These are phyloP conservation scores for Chrysanthemum makinoi DNA, from an alignment of 129 eudicot genomes.

Conservation along the genomic window DNA sequence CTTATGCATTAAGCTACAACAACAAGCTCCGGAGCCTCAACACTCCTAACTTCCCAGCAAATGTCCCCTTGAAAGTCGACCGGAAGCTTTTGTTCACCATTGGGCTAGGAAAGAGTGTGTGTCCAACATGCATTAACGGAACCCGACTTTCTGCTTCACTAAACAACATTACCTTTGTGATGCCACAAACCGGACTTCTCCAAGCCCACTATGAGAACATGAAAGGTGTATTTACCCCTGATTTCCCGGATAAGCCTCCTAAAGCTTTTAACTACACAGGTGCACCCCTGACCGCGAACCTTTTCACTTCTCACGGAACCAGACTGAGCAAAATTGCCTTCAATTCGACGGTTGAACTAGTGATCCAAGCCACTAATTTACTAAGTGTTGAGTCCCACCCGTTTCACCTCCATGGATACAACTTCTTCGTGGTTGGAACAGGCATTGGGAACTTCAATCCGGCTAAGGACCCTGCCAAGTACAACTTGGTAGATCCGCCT, in stretches of 20 bases:
- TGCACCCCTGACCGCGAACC: slow-evolving; percentile 39
- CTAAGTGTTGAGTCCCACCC: slow-evolving; percentile 26
- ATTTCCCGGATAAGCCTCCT: slow-evolving; percentile 40
- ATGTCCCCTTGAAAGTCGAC: slow-evolving; percentile 43
- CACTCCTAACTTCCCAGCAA: slow-evolving; percentile 37
- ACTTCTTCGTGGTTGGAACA: slow-evolving; percentile 24
- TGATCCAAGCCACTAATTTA: slow-evolving; percentile 38
- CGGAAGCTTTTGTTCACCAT: slow-evolving; percentile 33
- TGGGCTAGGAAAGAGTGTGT: slow-evolving; percentile 41
- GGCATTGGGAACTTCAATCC: slow-evolving; percentile 21
- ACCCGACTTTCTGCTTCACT: slow-evolving; percentile 35
- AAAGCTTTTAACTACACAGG: slow-evolving; percentile 42
- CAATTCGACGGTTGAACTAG: slow-evolving; percentile 47
- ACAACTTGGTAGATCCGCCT: slow-evolving; percentile 22
- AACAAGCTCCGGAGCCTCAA: slow-evolving; percentile 42
- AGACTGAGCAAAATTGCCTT: slow-evolving; percentile 26
- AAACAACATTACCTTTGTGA: slow-evolving; percentile 36
- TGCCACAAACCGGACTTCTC: slow-evolving; percentile 36
- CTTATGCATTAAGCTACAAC: slow-evolving; percentile 31
- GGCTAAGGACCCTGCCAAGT: slow-evolving; percentile 19
- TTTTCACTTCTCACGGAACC: slow-evolving; percentile 41
- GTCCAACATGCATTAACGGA: slow-evolving; percentile 33
- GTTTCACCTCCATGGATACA: slow-evolving; percentile 28
- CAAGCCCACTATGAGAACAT: slow-evolving; percentile 33
- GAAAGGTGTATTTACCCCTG: slow-evolving; percentile 27